Conservation (phyloP, 495 filamentous ascomycete genomes). For the Ascobolus immersus region DNA sequence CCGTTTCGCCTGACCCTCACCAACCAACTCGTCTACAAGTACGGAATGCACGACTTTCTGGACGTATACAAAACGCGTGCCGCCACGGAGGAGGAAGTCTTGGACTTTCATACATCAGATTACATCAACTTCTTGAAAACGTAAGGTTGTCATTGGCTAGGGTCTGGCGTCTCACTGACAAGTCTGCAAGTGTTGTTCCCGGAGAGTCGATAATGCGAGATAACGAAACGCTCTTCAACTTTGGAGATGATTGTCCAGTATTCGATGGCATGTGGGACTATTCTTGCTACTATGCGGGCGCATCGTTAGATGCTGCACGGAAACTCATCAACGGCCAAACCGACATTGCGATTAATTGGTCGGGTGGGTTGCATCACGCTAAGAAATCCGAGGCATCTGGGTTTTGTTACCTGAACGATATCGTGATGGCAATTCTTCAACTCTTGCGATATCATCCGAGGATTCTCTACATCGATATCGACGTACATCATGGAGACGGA, state of each 20-base stretch:
- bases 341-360: conserved; percentile 95
- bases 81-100: conserved; percentile 68
- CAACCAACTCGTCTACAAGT: conserved; percentile 75
- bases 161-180: too few species aligned
- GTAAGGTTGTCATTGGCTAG: too few species aligned
- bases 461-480: conserved; percentile 93
- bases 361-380: conserved; percentile 86
- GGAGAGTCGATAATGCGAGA: too few species aligned
- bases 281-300: conserved; percentile 89
- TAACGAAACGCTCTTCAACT: conserved; percentile 93
- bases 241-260: conserved; percentile 91
- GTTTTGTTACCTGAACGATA: conserved; percentile 98
- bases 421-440: conserved; percentile 86
- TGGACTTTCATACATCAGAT: conserved; percentile 60
- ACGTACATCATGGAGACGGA: conserved; percentile 94
- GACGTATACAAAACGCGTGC: conserved; percentile 61
- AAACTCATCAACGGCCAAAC: conserved; percentile 80
- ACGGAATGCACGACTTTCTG: conserved; percentile 91
- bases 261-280: conserved; percentile 97
- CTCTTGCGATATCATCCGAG: conserved; percentile 80
- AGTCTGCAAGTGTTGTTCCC: too few species aligned
- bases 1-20: conserved; percentile 90
- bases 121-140: conserved; percentile 68
- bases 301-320: conserved; percentile 90
- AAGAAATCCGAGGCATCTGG: conserved; percentile 93